Conservation (phyloP, 1,139 yeast species). For the Eremothecium coryli region DNA sequence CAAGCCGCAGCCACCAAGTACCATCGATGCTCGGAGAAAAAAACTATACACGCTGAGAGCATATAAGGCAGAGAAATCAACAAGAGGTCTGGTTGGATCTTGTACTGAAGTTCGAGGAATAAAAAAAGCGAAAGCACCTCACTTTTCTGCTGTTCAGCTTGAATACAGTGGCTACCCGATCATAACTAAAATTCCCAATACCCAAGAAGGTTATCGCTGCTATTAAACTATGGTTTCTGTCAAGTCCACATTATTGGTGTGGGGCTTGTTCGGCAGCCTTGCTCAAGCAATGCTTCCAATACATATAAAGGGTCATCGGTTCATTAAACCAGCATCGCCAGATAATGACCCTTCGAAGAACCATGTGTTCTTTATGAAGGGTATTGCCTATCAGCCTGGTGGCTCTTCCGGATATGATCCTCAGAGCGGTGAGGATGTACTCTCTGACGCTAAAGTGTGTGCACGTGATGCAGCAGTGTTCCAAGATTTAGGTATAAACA, state of each 20-base stretch:
- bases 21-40: too few relatives aligned
- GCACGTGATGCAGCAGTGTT: constrained; percentile 72
- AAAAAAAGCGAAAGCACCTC: too few relatives aligned
- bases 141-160: too few relatives aligned
- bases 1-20: too few relatives aligned
- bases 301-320: constrained; percentile 38
- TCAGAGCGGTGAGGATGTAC: constrained; percentile 45
- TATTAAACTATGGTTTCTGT: constrained; percentile 3
- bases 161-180: too few relatives aligned
- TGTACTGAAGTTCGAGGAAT: too few relatives aligned
- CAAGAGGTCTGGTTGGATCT: too few relatives aligned
- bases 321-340: constrained; percentile 37
- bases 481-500: constrained; percentile 69
- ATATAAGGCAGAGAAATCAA: too few relatives aligned
- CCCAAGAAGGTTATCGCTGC: too few relatives aligned
- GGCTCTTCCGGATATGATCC: constrained; percentile 53
- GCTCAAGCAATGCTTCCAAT: constrained; percentile 39
- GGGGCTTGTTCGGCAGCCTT: background rate
- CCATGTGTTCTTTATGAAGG: constrained; percentile 43
- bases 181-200: too few relatives aligned
- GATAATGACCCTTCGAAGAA: constrained; percentile 34
- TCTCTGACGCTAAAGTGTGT: constrained; percentile 63
- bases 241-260: background rate
- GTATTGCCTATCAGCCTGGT: constrained; percentile 67
- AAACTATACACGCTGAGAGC: too few relatives aligned